These are phyloP conservation scores for Kandelia obovata DNA, from an alignment of 345 rosid genomes.

Conservation along the genomic window DNA sequence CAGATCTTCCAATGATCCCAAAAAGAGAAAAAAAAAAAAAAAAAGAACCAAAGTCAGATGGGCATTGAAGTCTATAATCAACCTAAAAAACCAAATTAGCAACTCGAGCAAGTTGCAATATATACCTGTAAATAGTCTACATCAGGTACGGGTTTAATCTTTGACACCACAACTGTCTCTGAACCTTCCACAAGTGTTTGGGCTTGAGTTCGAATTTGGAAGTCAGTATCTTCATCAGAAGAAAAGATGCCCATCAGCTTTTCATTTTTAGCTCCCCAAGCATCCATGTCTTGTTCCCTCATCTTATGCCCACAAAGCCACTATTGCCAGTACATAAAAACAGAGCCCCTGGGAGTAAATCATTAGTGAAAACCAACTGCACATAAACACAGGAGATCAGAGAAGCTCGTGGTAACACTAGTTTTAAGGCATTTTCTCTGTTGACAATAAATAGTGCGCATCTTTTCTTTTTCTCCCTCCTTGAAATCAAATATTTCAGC, in stretches of 20 bases:
- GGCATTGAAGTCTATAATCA: background rate
- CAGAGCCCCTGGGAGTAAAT: constrained; percentile 70
- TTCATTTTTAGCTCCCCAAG: constrained; percentile 42
- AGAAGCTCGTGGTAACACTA: constrained; percentile 25
- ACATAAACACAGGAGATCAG: constrained; percentile 29
- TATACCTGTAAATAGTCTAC: constrained; percentile 91
- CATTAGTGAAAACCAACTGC: constrained; percentile 65
- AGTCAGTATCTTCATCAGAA: constrained; percentile 60
- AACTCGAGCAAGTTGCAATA: constrained; percentile 1
- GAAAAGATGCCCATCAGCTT: constrained; percentile 39
- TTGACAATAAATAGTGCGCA: no score
- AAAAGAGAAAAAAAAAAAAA: background rate
- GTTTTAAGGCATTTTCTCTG: background rate
- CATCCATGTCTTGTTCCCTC: constrained; percentile 41
- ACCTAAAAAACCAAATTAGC: background rate
- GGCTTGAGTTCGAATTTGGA: constrained; percentile 63
- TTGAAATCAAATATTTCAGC: background rate
- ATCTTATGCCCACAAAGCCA: constrained; percentile 62
- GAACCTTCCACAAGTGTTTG: constrained; percentile 84
- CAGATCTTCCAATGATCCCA: background rate
- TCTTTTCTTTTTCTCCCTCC: background rate
- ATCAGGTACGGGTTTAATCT: constrained; percentile 66
- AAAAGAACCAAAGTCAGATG: background rate
- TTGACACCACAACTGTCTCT: constrained; percentile 54
- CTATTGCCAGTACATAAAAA: constrained; percentile 69